Evolutionary conservation across 345 rosid species (phyloP).

Genomic region (Eucalyptus decipiens): DNA sequence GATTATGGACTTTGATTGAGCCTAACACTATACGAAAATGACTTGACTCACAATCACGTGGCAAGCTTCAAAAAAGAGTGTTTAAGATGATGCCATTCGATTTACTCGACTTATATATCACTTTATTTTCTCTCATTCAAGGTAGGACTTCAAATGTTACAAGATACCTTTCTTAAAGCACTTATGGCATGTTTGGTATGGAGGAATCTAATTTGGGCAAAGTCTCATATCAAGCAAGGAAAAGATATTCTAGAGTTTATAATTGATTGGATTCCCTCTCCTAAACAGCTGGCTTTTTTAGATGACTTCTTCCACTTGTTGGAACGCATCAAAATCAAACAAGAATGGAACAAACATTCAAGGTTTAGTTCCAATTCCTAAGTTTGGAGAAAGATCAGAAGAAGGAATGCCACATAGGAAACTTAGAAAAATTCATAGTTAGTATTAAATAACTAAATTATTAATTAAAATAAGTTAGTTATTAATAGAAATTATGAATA

Average conservation of each 20-base stretch:
- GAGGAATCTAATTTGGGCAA: too few relatives aligned
- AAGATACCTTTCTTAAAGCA: not conserved
- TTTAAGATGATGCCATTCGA: not conserved
- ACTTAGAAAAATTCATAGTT: not conserved
- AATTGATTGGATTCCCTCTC: too few relatives aligned
- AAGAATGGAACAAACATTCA: not conserved
- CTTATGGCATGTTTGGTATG: not conserved
- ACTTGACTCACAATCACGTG: not conserved
- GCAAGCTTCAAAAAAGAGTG: too few relatives aligned
- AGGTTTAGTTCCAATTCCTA: not conserved
- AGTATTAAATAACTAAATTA: not conserved
- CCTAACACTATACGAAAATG: fast-evolving
- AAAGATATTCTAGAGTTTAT: too few relatives aligned
- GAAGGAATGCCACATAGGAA: not conserved
- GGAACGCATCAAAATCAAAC: not conserved
- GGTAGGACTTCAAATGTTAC: too few relatives aligned
- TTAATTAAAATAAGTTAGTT: too few relatives aligned
- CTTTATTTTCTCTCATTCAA: not conserved
- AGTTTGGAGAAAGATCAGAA: not conserved
- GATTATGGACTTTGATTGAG: not conserved
- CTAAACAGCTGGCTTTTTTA: too few relatives aligned
- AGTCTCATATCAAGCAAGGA: fast-evolving
- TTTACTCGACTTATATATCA: not conserved
- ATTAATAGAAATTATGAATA: not conserved
- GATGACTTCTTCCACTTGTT: too few relatives aligned